Base-by-base conservation (phyloP, 345 rosid species). In the Litchi chinensis region DNA sequence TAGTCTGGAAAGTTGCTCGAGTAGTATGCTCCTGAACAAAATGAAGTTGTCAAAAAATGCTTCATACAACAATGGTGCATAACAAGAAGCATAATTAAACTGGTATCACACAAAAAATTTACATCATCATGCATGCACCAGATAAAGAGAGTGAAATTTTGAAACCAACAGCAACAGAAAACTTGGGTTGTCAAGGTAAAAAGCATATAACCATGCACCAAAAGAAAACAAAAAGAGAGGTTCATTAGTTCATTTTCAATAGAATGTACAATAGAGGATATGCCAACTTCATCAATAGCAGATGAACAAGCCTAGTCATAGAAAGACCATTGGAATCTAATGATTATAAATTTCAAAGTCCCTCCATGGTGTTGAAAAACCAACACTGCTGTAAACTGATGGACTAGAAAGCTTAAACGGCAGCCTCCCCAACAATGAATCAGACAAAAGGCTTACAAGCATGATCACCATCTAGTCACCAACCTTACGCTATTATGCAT, bases 1-100 rank as follows among this genome's bases (percentile, higher is more conserved):
- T 39, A 91, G 77, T 84, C 84, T 85, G 5, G 92, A 83, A 60
- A 90, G 87, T 79, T 90, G 95, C 88, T 80, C 91, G 10, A 89
- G 69, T 28, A 87, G 76, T 32, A 82, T 82, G 79, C 13, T 86
- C 92, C 92, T 89, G 82, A 66, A 6, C n/a, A 70, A 52, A 57
- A 43, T 10, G 16, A 18, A 57, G 6, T 73, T 54, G 56, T 39
- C 37, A 72, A 57, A 54, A 50, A 43, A 69, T 22, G 19, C 63
- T 22, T 73, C 77, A 39, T 71, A 70, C 73, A 82, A 66, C 46
- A 48, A 50, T 57, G 59, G 65, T 68, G 52, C 65, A 68, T 48
- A 46, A 71, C 66, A 65, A 71, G 24, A 28, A 16, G 21, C 9
- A 59, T 39, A 68, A 12, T 76, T 48, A 54, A 16, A n/a, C 46